These are phyloP conservation scores for Schoenoplectus triqueter DNA, from an alignment of 202 grass and related monocot species.

Conservation along the genomic window DNA sequence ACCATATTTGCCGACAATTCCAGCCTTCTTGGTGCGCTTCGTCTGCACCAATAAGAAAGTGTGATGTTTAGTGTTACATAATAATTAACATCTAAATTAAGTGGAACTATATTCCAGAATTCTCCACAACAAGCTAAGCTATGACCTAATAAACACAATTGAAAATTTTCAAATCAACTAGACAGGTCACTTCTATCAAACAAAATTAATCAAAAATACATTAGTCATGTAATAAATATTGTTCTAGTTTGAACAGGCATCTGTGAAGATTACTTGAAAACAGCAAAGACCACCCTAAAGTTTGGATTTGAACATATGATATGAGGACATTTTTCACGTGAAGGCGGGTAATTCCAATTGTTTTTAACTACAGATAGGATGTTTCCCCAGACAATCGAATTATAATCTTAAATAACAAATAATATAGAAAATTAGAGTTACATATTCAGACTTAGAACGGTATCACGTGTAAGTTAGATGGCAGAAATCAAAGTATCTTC, in stretches of 20 bases:
- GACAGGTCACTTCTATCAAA: no score
- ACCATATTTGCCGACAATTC: slow-evolving; percentile 96
- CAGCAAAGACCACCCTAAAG: no score
- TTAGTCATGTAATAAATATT: no score
- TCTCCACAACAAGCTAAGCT: no score
- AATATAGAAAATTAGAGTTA: not conserved
- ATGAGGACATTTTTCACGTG: not conserved
- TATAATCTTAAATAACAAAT: not conserved
- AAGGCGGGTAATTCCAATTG: not conserved
- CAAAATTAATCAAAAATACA: no score
- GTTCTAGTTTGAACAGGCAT: no score
- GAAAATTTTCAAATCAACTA: not conserved
- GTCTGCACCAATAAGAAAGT: slow-evolving; percentile 50
- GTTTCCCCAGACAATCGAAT: not conserved
- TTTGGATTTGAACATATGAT: no score
- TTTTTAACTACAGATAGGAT: not conserved
- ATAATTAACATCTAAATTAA: not conserved
- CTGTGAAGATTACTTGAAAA: no score
- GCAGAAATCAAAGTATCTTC: not conserved
- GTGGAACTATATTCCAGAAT: no score
- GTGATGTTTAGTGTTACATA: not conserved
- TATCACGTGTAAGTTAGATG: not conserved
- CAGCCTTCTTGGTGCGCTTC: slow-evolving; percentile 95
- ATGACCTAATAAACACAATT: not conserved
- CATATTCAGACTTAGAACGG: not conserved